These are phyloP conservation scores for Phyllostachys edulis DNA, from an alignment of 176 grass and related monocot species.

Conservation along the genomic window DNA sequence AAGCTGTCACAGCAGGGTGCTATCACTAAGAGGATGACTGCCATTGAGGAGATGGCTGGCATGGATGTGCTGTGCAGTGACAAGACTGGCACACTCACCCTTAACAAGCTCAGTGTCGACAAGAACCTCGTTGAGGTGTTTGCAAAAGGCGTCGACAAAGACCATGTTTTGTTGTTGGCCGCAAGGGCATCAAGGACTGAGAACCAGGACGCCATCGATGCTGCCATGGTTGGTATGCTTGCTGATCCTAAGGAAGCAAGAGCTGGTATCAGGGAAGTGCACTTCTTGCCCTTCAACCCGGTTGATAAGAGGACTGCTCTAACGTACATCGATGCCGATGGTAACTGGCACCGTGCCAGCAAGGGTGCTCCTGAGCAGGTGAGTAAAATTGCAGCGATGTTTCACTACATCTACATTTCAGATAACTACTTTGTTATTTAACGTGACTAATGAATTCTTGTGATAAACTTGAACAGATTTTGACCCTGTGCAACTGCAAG, in stretches of 20 bases:
- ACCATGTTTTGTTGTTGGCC: conserved; percentile 79
- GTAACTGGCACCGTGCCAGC: conserved; percentile 92
- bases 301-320: conserved; percentile 98
- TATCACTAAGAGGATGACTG: conserved; percentile 99
- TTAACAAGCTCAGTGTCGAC: conserved; percentile 94
- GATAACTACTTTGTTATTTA: conserved; percentile 14
- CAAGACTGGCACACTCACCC: conserved; percentile 89
- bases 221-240: conserved; percentile 99
- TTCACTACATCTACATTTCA: background rate
- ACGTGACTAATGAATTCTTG: conserved; percentile 20
- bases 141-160: conserved; percentile 74
- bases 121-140: conserved; percentile 91
- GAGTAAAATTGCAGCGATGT: background rate
- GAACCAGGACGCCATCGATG: conserved; percentile 97
- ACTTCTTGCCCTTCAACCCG: conserved; percentile 99
- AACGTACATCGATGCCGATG: conserved; percentile 76
- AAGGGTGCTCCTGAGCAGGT: conserved; percentile 99
- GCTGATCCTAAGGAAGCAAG: conserved; percentile 97
- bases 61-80: conserved; percentile 98
- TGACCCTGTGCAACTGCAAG: conserved; percentile 79
- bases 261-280: conserved; percentile 89
- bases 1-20: conserved; percentile 93
- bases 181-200: conserved; percentile 83
- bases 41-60: conserved; percentile 95
- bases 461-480: conserved; percentile 56